These are phyloP conservation scores for Annona squamosa DNA, from an alignment of 164 flowering plant genomes.

Conservation along the genomic window DNA sequence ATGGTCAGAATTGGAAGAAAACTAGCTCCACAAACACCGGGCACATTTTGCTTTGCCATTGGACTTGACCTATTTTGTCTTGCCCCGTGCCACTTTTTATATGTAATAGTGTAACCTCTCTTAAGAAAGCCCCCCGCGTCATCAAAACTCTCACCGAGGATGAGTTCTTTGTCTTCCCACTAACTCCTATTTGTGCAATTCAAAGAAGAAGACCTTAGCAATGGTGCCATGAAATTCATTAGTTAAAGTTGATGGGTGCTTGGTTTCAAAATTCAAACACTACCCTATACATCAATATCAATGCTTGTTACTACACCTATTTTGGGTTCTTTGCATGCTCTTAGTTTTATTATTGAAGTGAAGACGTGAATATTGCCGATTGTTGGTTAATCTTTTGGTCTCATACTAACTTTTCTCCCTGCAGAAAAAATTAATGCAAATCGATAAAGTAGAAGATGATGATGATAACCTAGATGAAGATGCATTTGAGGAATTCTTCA, in stretches of 20 bases:
- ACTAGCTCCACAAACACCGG: background rate
- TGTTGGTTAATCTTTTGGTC: background rate
- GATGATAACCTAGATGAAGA: slow-evolving; percentile 62
- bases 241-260: too few relatives aligned
- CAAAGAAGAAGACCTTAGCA: too few relatives aligned
- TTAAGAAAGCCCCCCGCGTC: background rate
- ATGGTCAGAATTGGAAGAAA: background rate
- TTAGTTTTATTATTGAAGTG: background rate
- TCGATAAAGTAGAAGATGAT: slow-evolving; percentile 5
- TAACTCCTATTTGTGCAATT: background rate
- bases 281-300: too few relatives aligned
- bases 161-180: background rate
- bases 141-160: background rate
- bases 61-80: background rate
- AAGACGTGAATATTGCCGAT: background rate
- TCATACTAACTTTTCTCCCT: slow-evolving; percentile 4
- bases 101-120: background rate
- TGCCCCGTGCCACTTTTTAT: background rate
- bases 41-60: background rate
- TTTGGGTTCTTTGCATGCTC: too few relatives aligned
- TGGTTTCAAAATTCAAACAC: too few relatives aligned
- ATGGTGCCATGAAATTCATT: too few relatives aligned
- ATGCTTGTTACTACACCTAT: background rate
- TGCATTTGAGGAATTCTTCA: slow-evolving; percentile 77
- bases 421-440: slow-evolving; percentile 20